Base-by-base conservation (phyloP, 768 basidiomycete genomes). In the Saitozyma podzolica region DNA sequence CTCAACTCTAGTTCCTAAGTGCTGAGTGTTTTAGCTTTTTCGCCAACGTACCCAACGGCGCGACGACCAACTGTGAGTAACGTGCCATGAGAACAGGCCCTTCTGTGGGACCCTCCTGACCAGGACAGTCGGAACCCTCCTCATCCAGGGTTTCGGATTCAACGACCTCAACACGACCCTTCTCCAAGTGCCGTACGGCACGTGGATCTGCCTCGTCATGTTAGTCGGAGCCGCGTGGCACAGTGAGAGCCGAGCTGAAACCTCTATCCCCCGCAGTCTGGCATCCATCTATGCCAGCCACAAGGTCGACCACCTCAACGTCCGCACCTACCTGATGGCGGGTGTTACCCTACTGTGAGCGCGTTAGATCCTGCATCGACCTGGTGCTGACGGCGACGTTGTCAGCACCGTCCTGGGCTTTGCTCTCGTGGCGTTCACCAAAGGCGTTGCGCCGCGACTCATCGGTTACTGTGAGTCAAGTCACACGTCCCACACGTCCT, bases 21-120 rank as follows among this genome's bases (percentile, higher is more conserved):
- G 29, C 29, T 29, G 29, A 29, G 29, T 29, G 29, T 2, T 29
- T 2, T 5, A 29, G 75, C 5, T 70, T 78, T 66, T 62, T 69
- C 50, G 77, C 68, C 41, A 74, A 74, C 49, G 65, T 77, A 0
- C 73, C 75, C 37, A 76, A 77, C 41, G 75, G 68, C 43, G 72
- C 64, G 9, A 74, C 68, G 1, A 70, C 67, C 4, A 73, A 73
- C 60, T 72, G 40, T 42, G 53, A 14, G 50, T 50, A 16, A 40
- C 52, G 45, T n/a, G 56, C n/a, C 29, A 29, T 29, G 29, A 29
- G 29, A 29, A 29, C 5, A 29, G 29, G 29, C 29, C 29, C 5
- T 29, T 29, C 29, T 29, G 29, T 29, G 29, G 5, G 29, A 29
- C 29, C 29, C 2, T 5, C 29, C 29, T 29, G 29, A 29, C 29